A percentile compares a stretch with the other conserved stretches of the same genome.
These are phyloP conservation scores for Suillus placidus DNA, from an alignment of 768 basidiomycete species.

Conservation along the genomic window DNA sequence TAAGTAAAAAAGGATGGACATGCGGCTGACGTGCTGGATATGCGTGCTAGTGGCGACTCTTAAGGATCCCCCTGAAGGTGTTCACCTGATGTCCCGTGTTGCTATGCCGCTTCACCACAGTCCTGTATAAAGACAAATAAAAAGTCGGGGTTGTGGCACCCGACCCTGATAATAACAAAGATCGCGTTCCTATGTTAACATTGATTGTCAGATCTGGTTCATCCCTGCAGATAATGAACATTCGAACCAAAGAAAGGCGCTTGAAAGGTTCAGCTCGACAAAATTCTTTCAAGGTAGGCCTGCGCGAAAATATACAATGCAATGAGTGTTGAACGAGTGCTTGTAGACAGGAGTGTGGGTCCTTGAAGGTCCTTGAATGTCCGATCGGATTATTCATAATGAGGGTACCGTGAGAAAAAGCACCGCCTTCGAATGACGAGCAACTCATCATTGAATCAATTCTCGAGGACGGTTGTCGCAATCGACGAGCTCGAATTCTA, in stretches of 20 bases:
- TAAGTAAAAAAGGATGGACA: conserved; percentile 8
- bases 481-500: too few species aligned
- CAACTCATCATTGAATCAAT: too few species aligned
- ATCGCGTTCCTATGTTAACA: not conserved
- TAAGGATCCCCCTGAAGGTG: not conserved
- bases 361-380: not conserved
- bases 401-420: not conserved
- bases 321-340: not conserved
- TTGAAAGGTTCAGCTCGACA: not conserved
- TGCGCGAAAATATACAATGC: not conserved
- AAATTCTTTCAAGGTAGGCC: not conserved
- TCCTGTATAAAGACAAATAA: conserved; percentile 2
- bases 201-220: not conserved
- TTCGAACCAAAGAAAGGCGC: not conserved
- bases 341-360: conserved; percentile 7
- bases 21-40: not conserved
- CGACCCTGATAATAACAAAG: conserved; percentile 1
- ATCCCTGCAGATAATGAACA: not conserved
- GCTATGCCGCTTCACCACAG: not conserved
- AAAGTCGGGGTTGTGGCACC: not conserved
- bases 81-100: not conserved
- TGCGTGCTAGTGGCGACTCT: conserved; percentile 5
- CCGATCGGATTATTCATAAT: not conserved
- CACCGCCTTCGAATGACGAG: not conserved
- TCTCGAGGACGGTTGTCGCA: too few species aligned